Base-by-base conservation (phyloP, 2,329 filamentous ascomycete genomes). In the Penicillium sp. region DNA sequence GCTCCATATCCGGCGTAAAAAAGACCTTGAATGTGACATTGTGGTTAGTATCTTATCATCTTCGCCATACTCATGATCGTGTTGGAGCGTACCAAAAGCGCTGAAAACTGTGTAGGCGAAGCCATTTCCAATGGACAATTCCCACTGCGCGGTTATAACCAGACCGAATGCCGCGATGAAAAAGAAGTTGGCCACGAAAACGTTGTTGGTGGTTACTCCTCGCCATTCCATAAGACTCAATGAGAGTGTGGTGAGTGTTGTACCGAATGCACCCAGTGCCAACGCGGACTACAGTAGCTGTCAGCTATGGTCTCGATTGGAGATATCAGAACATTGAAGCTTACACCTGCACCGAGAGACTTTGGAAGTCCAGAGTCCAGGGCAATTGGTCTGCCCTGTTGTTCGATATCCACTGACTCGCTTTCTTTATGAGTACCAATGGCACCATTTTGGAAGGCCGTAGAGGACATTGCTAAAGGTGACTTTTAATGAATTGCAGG, bases 141-240 rank as follows among this genome's bases (percentile, higher is more conserved):
- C 81, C 82, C 82, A 85, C 61, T 84, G 81, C 5, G 83, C 82
- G 0, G 81, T 80, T 1, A 85, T 71, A 0, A 85, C 72, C 58
- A 85, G 75, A 0, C 81, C 82, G 50, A 84, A 75, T 0, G 78
- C 80, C 3, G 75, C 75, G 3, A 77, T 70, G 58, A 82, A 83
- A 70, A 83, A 84, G 70, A 84, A 82, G 58, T 84, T 82, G 4
- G 75, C 82, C 35, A 85, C 76, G 60, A 79, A 84, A 2, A 81
- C 79, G 52, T 83, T 84, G 1, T 75, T 77, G 2, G 74, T 79
- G 0, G 75, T 78, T 0, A 85, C 76, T 9, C 79, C 80, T 37
- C 83, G 74, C 72, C 76, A 84, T 64, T 82, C 82, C 81, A 84
- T 84, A 48, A 84, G 66, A n/a, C 77, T 77, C 1, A 84, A 68